Conservation (phyloP, 2,329 filamentous ascomycete genomes). For the Gnomoniopsis smithogilvyi region DNA sequence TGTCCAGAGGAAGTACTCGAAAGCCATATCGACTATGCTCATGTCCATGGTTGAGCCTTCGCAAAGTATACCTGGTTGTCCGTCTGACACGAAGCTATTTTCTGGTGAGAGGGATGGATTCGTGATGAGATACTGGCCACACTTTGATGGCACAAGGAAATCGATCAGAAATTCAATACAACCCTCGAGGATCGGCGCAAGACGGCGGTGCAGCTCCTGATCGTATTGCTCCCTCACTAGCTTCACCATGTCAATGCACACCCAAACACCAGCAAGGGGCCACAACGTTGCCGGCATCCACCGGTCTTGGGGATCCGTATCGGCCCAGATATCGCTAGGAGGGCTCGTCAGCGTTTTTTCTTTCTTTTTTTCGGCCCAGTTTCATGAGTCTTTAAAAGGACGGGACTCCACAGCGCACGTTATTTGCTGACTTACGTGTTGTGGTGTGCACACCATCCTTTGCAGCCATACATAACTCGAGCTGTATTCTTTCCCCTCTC, state of each 20-base stretch:
- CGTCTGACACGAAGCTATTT: slow-evolving; percentile 27
- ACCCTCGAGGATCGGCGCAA: slow-evolving; percentile 27
- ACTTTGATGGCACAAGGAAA: slow-evolving; percentile 23
- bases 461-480: slow-evolving; percentile 29
- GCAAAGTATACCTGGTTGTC: slow-evolving; percentile 35
- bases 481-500: slow-evolving; percentile 30
- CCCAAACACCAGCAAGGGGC: slow-evolving; percentile 28
- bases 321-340: slow-evolving; percentile 31
- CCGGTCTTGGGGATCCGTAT: slow-evolving; percentile 31
- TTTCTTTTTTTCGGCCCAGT: no score
- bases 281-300: slow-evolving; percentile 29
- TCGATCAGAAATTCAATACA: slow-evolving; percentile 29
- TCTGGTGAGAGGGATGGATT: slow-evolving; percentile 34
- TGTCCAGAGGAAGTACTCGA: slow-evolving; percentile 26
- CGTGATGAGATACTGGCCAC: slow-evolving; percentile 26
- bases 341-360: no score
- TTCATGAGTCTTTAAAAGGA: no score
- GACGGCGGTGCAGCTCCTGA: slow-evolving; percentile 22
- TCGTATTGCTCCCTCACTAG: slow-evolving; percentile 25
- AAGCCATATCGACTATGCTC: slow-evolving; percentile 33
- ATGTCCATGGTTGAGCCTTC: slow-evolving; percentile 46
- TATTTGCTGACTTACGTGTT: slow-evolving; percentile 24
- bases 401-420: no score
- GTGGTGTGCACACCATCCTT: slow-evolving; percentile 33
- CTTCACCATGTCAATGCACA: slow-evolving; percentile 27